Base-by-base conservation (phyloP, 192 early-diverging fungal species). In the Coemansia umbellata region DNA sequence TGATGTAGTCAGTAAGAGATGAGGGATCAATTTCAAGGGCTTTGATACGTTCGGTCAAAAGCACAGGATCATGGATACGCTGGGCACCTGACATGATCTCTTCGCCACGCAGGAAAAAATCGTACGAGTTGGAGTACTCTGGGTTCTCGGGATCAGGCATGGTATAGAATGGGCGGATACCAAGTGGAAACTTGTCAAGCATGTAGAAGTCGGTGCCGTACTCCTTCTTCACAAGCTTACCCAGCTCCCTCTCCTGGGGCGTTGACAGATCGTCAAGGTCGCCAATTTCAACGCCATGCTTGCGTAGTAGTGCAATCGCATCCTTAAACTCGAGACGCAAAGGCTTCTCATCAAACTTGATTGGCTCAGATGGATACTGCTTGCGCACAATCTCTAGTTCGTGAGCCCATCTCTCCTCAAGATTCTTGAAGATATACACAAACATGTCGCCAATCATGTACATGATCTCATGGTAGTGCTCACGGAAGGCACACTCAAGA, bases 21-120 rank as follows among this genome's bases (percentile, higher is more conserved):
- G 47, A 60, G 13, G 87, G 58, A 42, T 95, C 91, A 48, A 98
- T 80, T 19, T 71, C 85, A 33, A 92, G 86, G 27, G 70, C 85
- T 53, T 83, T 79, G 47, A 85, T 84, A 28, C 93, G 84, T 72
- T 94, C 82, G 37, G 79, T 74, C 56, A 98, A 80, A 42, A 88
- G 79, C 14, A 64, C 83, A 3, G 93, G 66, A 65, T 99, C 93
- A 67, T 99, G 97, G 43, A 99, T 83, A 84, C 97, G 93, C 81
- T 99, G 97, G 13, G 95, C 97, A 24, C 97, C 97, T 19, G 95
- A 97, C 55, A 98, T 81, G 69, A 99, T 97, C 69, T 99, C 97
- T 71, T 99, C 91, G 33, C 95, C 95, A 56, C 97, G 87, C 80
- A 99, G 91, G 78, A 99, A 99, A 76, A 99, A 95, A 80, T 99